Base-by-base conservation (phyloP, 768 basidiomycete genomes). In the Auriscalpium vulgare region DNA sequence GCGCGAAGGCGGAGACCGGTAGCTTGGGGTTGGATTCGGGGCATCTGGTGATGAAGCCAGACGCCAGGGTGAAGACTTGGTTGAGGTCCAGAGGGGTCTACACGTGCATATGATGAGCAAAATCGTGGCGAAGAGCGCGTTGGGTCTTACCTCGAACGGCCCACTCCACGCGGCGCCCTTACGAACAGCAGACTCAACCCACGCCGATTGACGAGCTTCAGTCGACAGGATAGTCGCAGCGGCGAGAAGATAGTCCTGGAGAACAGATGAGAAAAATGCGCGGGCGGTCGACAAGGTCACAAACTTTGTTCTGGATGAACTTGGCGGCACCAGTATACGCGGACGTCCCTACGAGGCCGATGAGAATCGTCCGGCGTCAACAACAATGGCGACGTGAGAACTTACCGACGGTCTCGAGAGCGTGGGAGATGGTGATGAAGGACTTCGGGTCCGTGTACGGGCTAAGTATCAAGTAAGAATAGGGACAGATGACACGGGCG, bases 141-240 rank as follows among this genome's bases (percentile, higher is more conserved):
- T 37, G 49, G 57, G 56, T 56, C 62, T n/a, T 57, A 60, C 61
- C 9, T 86, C 83, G 64, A 83, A 81, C 8, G 83, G 71, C 4
- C 77, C 75, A 51, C 77, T 79, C 84, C 84, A 87, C 1, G 80
- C 73, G 38, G 76, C 72, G 19, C 67, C 67, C 51, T 77, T 71
- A 57, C 71, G 68, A 43, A 81, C 75, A 14, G 78, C 74, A 1
- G 77, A 75, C 58, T 74, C 72, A 37, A 87, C 67, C 84, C 84
- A 88, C 1, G 77, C 71, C n/a, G 81, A 75, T 55, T 87, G 85
- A 37, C 84, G 77, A 21, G 83, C 75, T 63, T 88, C 83, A 52
- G 77, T 78, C 14, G 80, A 71, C 47, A 84, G 74, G 59, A 87
- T 79, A 51, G 74, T 73, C 4, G 76, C 83, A 7, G 81, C 81